Evolutionary conservation across 192 early-diverging fungal species (phyloP), one percentile per base, ranked within the genome.

Genomic region (Thamnidium elegans): DNA sequence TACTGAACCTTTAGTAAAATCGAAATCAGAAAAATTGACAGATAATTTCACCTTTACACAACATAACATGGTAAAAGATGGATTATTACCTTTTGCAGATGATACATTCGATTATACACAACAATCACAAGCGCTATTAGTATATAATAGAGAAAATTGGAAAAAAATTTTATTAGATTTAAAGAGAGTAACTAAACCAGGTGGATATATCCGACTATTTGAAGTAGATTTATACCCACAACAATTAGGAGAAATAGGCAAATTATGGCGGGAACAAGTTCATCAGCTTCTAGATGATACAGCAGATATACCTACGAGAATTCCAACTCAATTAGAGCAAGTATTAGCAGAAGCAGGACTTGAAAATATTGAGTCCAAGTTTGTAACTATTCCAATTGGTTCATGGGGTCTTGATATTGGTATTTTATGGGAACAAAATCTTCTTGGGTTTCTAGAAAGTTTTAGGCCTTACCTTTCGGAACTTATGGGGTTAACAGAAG

Each of bases 351-450:
- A 50, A 31, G 55, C 55, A 43, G 65, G 65, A 10, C 42, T 67
- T 9, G 43, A 19, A 19, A 21, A 48, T 10, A 43, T 67, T 6
- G 11, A 26, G 3, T 31, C 45, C 26, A 23, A 30, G 21, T 58
- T 67, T 30, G 56, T 67, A 34, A 55, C 55, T 32, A 55, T 67
- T 11, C 65, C 65, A 34, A 36, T 59, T 58, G 65, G 65, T 23
- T 10, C 44, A 20, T 67, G 65, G 65, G 65, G 65, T 50, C 30
- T 67, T 10, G 65, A 67, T 39, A 55, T 67, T 21, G 65, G 65
- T 34, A 20, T 58, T 23, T 34, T 56, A 19, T 59, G 65, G 47
- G n/a, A 62, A 14, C 61, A 62, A 15, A 62, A 62, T 50, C 13
- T 62, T 7, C n/a, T 31, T 50, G 9, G 45, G 4, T 62, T 62